Evolutionary conservation across 768 basidiomycete species (phyloP), one percentile per base, ranked within the genome.

Genomic region (Lactarius tabidus): DNA sequence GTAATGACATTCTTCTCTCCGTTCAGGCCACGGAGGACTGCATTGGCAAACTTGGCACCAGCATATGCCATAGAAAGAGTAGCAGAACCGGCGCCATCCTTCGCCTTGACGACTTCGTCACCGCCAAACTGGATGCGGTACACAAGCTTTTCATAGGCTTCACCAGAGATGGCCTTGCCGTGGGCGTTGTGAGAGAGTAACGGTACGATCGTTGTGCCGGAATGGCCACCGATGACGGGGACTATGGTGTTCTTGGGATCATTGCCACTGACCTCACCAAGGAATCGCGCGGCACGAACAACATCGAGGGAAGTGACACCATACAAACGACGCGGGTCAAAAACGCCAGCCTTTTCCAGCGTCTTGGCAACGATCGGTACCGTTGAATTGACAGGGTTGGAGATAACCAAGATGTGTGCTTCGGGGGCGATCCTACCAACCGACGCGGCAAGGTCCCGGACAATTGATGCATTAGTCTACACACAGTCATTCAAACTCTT

Each of bases 301-400:
- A 99, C 94, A 73, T 99, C 96, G 74, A 99, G 92, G 73, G 95
- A 94, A 74, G 96, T 98, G 68, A 99, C 90, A 84, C 96, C 97
- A 76, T 97, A 98, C 72, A 98, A 76, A 70, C 84, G 90, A 65
- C 80, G 79, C 62, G 94, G 93, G 81, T 99, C 86, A 80, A 90
- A 98, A 65, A 91, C 91, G 67, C 95, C 95, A 15, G 90, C 90
- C 77, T 94, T 91, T 79, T 91, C 85, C 76, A 97, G 88, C 65
- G 91, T 90, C 70, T 87, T 84, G 53, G 95, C 94, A 70, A 97
- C 95, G 72, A 99, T 97, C 72, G 97, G 96, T 65, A 98, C 97
- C 67, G 97, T 98, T 59, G 90, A 92, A 83, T 93, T 94, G 82
- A 97, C 96, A 61, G 96, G 96, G 88, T 99, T 99, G 72, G 95